Conservation (phyloP, 2,329 filamentous ascomycete genomes). For the Claviceps pusilla region DNA sequence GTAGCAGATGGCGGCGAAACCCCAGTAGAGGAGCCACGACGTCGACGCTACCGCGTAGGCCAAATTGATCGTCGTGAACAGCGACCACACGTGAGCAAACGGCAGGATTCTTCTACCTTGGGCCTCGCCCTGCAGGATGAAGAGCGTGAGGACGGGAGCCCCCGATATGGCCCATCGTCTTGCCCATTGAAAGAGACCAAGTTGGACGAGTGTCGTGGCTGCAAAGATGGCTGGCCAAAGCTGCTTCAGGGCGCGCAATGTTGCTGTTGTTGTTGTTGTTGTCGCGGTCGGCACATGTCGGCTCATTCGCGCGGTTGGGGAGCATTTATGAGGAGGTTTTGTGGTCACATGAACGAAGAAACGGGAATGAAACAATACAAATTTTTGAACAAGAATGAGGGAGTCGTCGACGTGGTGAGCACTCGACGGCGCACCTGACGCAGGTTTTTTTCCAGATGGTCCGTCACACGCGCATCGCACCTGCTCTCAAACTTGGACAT, state of each 20-base stretch:
- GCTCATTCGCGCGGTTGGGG: not conserved
- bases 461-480: not conserved
- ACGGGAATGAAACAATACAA: not conserved
- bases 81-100: conserved; percentile 1
- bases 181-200: conserved; percentile 1
- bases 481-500: too few relatives aligned
- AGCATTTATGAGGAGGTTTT: not conserved
- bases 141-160: not conserved
- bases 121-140: conserved; percentile 3
- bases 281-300: not conserved
- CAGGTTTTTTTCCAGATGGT: not conserved
- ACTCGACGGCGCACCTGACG: not conserved
- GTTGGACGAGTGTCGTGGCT: not conserved
- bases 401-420: not conserved
- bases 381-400: too few relatives aligned
- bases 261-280: not conserved
- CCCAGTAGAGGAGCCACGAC: conserved; percentile 4
- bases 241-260: not conserved
- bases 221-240: conserved; percentile 2
- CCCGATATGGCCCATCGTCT: conserved; percentile 3
- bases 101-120: not conserved
- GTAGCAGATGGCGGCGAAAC: conserved; percentile 2
- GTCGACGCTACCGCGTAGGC: conserved; percentile 3
- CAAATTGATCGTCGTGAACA: conserved; percentile 3
- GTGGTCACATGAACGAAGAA: not conserved